Evolutionary conservation across 2,329 filamentous ascomycete genomes (phyloP), one percentile per base, ranked within the genome.

Genomic region (Ophiostoma piceae): DNA sequence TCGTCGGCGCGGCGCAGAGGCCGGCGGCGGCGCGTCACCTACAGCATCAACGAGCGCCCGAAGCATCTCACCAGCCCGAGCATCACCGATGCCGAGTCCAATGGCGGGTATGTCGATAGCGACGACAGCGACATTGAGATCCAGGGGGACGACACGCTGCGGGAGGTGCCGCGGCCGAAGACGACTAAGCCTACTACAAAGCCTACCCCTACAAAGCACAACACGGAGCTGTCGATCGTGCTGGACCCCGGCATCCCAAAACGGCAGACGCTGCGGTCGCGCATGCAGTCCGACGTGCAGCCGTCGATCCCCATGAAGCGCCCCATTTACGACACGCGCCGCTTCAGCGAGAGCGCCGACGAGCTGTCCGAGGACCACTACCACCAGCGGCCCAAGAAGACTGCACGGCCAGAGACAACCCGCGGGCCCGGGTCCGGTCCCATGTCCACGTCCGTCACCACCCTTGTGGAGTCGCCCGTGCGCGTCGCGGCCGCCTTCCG

Each of bases 341-440:
- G 37, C 3, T 26, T 32, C 37, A 67, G 43, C 66, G 65, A 66
- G 37, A 67, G 43, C 66, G 66, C 29, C 43, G 66, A 67, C 43
- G 66, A 67, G 41, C 66, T 67, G 41, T 67, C 66, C 7, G 29
- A 51, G 19, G 66, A 67, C 26, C 43, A 66, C 22, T 66, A 66
- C 65, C 9, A 66, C 39, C 9, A 11, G 11, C 35, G 19, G n/a
- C 19, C n/a, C 29, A 65, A 65, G 62, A 62, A 32, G 26, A 26
- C 57, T 3, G 14, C 14, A n/a, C 9, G 51, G 12, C 51, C 22
- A 29, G 5, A 35, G 35, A 35, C 5, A 35, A 35, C 8, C 26
- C 26, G 26, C 26, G 26, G 26, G 35, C 4, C 35, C 35, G 35
- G 35, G 35, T 11, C 51, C 8, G 51, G 51, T 6, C 51, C 37